Base-by-base conservation (phyloP, 164 flowering plant genomes). In the Magnolia changhungtana region DNA sequence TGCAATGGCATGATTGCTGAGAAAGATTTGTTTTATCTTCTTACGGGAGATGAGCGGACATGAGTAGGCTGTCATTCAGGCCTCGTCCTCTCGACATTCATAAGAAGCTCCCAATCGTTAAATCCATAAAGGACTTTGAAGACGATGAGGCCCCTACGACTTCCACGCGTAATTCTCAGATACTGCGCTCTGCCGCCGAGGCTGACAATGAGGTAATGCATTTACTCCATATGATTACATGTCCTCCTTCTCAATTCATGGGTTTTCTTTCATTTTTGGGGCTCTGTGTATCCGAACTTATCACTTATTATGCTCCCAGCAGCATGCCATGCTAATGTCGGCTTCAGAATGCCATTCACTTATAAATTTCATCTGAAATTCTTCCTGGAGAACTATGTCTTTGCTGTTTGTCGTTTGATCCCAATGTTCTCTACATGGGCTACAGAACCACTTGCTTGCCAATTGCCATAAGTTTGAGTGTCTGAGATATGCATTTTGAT, bases 81-180 rank as follows among this genome's bases (percentile, higher is more conserved):
- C 98, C 99, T 18, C 97, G 98, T 65, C 99, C 99, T 23, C 89
- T 96, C 2, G 99, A 96, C 86, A 88, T 96, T 78, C 93, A 96
- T 80, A 96, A 94, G 89, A 94, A 92, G 89, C 91, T 96, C n/a
- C 98, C 98, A 0, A 91, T 96, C 84, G 82, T 96, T 9, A 96
- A 94, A 81, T 90, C 95, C 66, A 78, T 94, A 9, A 94, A 90
- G 75, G 99, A 96, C 19, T 91, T 96, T 71, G 98, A 94, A 81
- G 99, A 96, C 76, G 99, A 96, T n/a, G 98, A 96, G n/a, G 79
- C 82, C 24, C 87, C 88, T 11, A 20, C 68, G 24, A 84, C 92
- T n/a, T 81, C 93, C 1, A 89, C 92, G 7, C 90, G 96, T 16
- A 91, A 87, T 78, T 89, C 92, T 21, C 94, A 90, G 75, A 75